Base-by-base conservation (phyloP, 768 basidiomycete genomes). In the Agaricus subrufescens region DNA sequence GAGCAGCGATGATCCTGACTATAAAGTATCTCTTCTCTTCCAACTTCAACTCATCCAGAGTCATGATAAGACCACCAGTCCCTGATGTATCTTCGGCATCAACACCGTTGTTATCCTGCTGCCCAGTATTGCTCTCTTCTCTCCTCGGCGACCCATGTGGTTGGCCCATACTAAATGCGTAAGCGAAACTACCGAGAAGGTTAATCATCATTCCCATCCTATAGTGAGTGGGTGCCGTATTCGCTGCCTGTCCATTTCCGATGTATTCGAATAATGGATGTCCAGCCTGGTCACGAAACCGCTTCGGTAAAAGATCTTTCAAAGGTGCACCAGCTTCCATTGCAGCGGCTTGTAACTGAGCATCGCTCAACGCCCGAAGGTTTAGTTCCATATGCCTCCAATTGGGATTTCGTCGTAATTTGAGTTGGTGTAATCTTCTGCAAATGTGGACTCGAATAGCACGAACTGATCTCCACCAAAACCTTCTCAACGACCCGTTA, bases 271-370 rank as follows among this genome's bases (percentile, higher is more conserved):
- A 52, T 19, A 58, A 58, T 39, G 60, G 52, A 4, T 60, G 58
- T 45, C 62, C 51, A 39, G 54, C 50, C 8, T 40, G 60, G 25
- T 62, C 52, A 40, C 66, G 67, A 39, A 74, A 71, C 26, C 66
- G 67, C 5, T 67, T 65, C 2, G 81, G 81, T 2, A 84, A 66
- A 3, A 87, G 71, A 31, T 72, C 74, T 38, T 74, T 70, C 1
- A 86, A 73, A 0, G 86, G 78, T 0, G 83, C 80, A 3, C 86
- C 86, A 3, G 86, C 84, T 66, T 90, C 89, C 61, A 84, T 72
- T 3, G 86, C 84, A 3, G 86, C 82, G 19, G 74, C 76, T 57
- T 86, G 78, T 11, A 87, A 74, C 66, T 87, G 79, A 7, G 67
- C 67, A 30, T 72, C 72, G 11, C 78, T 73, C 45, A 91, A 73